phyloP scores from a whole-genome alignment of 352 stramenopile species.

The Bremia lactucae region DNA sequence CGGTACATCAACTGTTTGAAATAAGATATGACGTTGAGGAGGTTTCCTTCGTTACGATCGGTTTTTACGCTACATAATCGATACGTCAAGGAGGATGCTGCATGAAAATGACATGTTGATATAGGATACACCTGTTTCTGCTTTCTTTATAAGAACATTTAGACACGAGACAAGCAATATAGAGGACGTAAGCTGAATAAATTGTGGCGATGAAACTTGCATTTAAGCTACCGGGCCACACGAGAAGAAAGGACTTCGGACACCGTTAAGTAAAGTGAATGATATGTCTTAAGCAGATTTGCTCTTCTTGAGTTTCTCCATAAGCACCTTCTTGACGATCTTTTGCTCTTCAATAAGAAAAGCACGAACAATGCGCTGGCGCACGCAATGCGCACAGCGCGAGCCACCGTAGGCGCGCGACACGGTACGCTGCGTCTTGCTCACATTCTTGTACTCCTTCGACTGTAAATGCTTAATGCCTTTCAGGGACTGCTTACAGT shows the following conservation, averaged over 20 bases:
- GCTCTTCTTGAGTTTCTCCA: slow-evolving; percentile 88
- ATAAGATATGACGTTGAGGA: slow-evolving; percentile 1
- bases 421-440: slow-evolving; percentile 90
- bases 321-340: slow-evolving; percentile 98
- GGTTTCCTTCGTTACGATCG: slow-evolving; percentile 1
- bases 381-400: slow-evolving; percentile 89
- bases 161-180: too few species aligned
- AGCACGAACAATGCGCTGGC: slow-evolving; percentile 92
- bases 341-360: slow-evolving; percentile 99
- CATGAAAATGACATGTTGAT: too few species aligned
- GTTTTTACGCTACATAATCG: too few species aligned
- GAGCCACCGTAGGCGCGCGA: slow-evolving; percentile 94
- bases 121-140: too few species aligned
- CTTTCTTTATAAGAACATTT: too few species aligned
- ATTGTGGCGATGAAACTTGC: slow-evolving; percentile 24
- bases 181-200: neutral
- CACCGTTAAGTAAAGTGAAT: slow-evolving; percentile 3
- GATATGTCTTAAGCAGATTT: slow-evolving; percentile 52
- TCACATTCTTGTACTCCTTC: slow-evolving; percentile 75
- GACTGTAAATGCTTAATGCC: slow-evolving; percentile 78
- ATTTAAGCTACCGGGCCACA: slow-evolving; percentile 29
- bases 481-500: slow-evolving; percentile 91
- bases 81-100: too few species aligned
- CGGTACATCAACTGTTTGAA: neutral
- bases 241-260: slow-evolving; percentile 21